phyloP scores from a whole-genome alignment of 495 filamentous ascomycete species.

The Talaromyces stipitatus region DNA sequence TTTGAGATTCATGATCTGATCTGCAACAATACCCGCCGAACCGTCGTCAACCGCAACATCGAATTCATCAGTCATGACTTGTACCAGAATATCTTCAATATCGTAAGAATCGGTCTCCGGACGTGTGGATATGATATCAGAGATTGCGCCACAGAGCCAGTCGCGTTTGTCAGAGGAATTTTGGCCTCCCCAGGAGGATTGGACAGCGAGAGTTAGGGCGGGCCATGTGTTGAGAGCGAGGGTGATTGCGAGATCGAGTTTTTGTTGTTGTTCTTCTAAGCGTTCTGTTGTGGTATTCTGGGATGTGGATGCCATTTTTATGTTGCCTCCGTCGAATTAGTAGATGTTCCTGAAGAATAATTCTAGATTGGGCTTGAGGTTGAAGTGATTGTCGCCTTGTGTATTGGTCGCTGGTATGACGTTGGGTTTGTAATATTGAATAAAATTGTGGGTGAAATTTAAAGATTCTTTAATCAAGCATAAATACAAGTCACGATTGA shows the following conservation, averaged over 20 bases:
- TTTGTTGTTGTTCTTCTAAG: constrained; percentile 25
- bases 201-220: constrained; percentile 78
- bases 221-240: constrained; percentile 77
- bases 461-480: no score
- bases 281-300: constrained; percentile 13
- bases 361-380: no score
- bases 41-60: constrained; percentile 87
- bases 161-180: constrained; percentile 81
- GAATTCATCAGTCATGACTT: constrained; percentile 94
- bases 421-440: no score
- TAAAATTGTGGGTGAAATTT: no score
- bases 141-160: constrained; percentile 88
- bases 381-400: no score
- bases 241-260: constrained; percentile 74
- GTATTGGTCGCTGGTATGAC: no score
- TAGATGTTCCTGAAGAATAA: no score
- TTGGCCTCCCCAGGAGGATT: constrained; percentile 82
- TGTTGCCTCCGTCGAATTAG: no score
- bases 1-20: constrained; percentile 59
- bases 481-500: no score
- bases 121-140: constrained; percentile 64
- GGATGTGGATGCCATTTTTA: constrained; percentile 14
- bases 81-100: constrained; percentile 71
- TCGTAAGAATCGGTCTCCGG: constrained; percentile 77
- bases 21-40: constrained; percentile 65